Evolutionary conservation across 2,329 filamentous ascomycete genomes (phyloP).

Genomic region (Pseudogymnoascus sp.): DNA sequence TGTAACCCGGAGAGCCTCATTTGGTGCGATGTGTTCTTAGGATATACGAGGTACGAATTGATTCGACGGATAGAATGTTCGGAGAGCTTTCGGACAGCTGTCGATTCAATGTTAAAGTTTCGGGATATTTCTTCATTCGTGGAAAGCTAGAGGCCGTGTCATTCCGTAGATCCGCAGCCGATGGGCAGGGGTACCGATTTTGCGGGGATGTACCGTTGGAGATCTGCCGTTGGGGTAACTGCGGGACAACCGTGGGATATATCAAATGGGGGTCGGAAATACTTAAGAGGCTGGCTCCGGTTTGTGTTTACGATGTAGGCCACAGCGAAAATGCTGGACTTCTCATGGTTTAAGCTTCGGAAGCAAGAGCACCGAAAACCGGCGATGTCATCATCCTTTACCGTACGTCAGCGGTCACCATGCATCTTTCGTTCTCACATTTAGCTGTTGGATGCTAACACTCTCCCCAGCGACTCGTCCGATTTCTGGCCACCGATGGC

Average conservation of each 20-base stretch:
- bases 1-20: conserved; percentile 77
- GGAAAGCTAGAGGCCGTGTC: conserved; percentile 2
- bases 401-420: not conserved
- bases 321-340: not conserved
- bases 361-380: conserved; percentile 2
- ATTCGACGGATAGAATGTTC: conserved; percentile 1
- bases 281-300: conserved; percentile 1
- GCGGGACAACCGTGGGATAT: not conserved
- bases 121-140: conserved; percentile 6
- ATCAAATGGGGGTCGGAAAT: conserved; percentile 6
- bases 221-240: conserved; percentile 4
- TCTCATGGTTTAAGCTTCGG: conserved; percentile 1
- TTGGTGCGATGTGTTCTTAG: conserved; percentile 7
- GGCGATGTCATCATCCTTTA: conserved; percentile 7
- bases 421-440: not conserved
- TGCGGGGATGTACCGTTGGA: not conserved
- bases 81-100: not conserved
- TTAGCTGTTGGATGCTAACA: conserved; percentile 1
- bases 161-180: conserved; percentile 6
- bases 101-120: not conserved
- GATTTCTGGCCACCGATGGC: conserved; percentile 65
- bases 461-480: conserved; percentile 53
- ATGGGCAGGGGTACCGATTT: not conserved
- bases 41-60: not conserved
- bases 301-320: not conserved